Evolutionary conservation across 768 basidiomycete genomes (phyloP).

Genomic region (Agaricus subrufescens): DNA sequence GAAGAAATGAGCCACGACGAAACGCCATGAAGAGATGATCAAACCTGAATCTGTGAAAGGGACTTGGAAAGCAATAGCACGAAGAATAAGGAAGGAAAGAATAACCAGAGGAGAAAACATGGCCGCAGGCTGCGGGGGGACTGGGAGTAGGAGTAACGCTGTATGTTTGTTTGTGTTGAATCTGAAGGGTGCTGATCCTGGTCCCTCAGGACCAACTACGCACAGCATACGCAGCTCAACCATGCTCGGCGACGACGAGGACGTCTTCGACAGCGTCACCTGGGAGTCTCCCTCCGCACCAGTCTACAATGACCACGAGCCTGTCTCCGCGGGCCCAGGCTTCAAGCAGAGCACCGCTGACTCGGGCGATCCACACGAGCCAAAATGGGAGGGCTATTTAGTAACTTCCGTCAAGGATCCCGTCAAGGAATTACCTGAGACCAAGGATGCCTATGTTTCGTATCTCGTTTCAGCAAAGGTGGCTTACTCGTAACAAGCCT

Average conservation of each 20-base stretch:
- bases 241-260: constrained; percentile 85
- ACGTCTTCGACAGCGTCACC: constrained; percentile 87
- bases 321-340: constrained; percentile 56
- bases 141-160: constrained; percentile 19
- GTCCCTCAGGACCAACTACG: constrained; percentile 6
- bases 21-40: constrained; percentile 9
- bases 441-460: constrained; percentile 95
- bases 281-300: constrained; percentile 77
- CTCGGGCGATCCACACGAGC: constrained; percentile 74
- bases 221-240: constrained; percentile 9
- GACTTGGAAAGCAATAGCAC: constrained; percentile 51
- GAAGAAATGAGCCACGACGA: constrained; percentile 6
- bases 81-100: constrained; percentile 26
- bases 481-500: background rate
- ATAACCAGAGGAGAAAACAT: constrained; percentile 16
- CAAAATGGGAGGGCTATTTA: constrained; percentile 89
- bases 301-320: constrained; percentile 39
- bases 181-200: constrained; percentile 14
- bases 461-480: constrained; percentile 91
- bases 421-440: constrained; percentile 92
- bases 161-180: constrained; percentile 33
- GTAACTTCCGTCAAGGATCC: constrained; percentile 85
- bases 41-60: constrained; percentile 59
- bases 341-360: constrained; percentile 79
- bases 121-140: constrained; percentile 17